Evolutionary conservation across 1,284 basidiomycete species (phyloP).

Genomic region (Microbotryomycetes sp.): DNA sequence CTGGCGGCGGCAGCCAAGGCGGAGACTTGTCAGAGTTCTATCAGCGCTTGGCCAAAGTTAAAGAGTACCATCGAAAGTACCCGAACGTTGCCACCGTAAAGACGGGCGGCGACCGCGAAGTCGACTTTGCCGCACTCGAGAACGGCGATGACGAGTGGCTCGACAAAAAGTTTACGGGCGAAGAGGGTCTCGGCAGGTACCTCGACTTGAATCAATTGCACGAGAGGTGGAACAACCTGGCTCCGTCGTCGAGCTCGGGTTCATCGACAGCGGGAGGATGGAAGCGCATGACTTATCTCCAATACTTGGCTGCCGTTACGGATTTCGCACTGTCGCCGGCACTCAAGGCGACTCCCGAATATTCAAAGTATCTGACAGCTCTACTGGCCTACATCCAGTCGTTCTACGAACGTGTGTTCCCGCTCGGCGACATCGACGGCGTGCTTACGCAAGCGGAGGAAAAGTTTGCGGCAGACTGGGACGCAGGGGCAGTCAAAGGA

Average conservation of each 20-base stretch:
- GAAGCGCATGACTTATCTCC: constrained; percentile 66
- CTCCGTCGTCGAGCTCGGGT: constrained; percentile 41
- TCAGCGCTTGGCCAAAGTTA: constrained; percentile 81
- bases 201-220: constrained; percentile 88
- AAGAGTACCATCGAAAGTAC: constrained; percentile 93
- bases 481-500: constrained; percentile 59
- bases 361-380: constrained; percentile 64
- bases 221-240: constrained; percentile 81
- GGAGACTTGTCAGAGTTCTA: constrained; percentile 91
- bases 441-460: constrained; percentile 57
- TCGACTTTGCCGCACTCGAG: constrained; percentile 38
- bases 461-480: constrained; percentile 76
- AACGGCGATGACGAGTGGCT: constrained; percentile 42
- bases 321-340: constrained; percentile 21
- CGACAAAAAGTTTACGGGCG: constrained; percentile 84
- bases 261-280: constrained; percentile 40
- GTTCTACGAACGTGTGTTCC: constrained; percentile 72
- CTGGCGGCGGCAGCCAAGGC: constrained; percentile 43
- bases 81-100: constrained; percentile 71
- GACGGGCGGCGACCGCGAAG: constrained; percentile 37
- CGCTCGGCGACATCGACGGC: constrained; percentile 70
- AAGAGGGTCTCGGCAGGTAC: constrained; percentile 90
- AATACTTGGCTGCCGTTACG: constrained; percentile 58
- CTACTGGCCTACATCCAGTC: constrained; percentile 77
- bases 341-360: constrained; percentile 26